Conservation (phyloP, 2,329 filamentous ascomycete species). For the Botrytis cinerea region DNA sequence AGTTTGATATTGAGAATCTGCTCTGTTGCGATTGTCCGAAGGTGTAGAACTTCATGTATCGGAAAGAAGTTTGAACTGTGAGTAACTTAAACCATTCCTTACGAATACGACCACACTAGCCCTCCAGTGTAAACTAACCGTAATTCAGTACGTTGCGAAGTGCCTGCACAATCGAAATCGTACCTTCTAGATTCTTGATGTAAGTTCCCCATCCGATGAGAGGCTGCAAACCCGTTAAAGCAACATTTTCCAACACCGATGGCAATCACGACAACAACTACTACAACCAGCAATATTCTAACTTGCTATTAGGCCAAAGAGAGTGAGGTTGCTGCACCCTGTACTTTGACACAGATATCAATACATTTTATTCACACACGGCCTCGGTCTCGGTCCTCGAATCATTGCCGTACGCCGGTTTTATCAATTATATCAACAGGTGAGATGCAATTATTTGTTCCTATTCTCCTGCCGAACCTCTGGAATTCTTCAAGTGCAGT, state of each 20-base stretch:
- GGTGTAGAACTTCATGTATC: background rate
- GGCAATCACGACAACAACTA: background rate
- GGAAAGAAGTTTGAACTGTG: background rate
- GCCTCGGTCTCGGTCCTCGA: background rate
- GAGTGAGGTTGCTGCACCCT: background rate
- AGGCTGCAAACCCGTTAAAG: background rate
- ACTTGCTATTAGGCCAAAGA: background rate
- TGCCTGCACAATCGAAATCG: background rate
- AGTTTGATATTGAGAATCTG: background rate
- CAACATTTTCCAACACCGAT: background rate
- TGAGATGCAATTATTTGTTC: constrained; percentile 28
- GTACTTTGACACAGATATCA: background rate
- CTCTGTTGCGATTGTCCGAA: background rate
- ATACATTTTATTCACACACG: background rate
- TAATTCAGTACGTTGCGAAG: background rate
- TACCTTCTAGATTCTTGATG: background rate
- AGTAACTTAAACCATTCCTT: background rate
- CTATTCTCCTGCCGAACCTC: constrained; percentile 29
- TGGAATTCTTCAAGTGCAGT: constrained; percentile 27
- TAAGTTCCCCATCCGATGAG: background rate
- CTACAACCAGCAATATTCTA: background rate
- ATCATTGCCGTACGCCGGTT: background rate
- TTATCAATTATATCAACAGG: constrained; percentile 23
- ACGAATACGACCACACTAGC: background rate
- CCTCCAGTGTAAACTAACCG: background rate